Base-by-base conservation (phyloP, 176 grass and related monocot genomes). In the Rhynchospora tenuis region DNA sequence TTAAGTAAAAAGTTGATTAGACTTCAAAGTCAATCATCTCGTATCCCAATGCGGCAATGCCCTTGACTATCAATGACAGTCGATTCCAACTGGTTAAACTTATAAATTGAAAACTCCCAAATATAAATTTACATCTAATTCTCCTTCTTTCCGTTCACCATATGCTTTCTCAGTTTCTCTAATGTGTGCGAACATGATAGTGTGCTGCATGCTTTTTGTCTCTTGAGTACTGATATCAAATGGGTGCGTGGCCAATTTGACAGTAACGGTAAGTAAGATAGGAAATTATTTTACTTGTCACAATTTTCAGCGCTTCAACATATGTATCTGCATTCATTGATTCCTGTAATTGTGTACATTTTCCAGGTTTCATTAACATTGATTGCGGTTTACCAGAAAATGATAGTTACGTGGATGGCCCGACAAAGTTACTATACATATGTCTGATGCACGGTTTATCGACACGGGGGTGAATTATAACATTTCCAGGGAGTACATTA, bases 291-390 rank as follows among this genome's bases (percentile, higher is more conserved):
- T 44, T 54, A 76, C 43, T 55, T 78, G 19, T 52, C 50, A 48
- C 6, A n/a, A 0, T 79, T 33, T 22, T 27, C 50, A 27, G 29
- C 29, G 24, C 20, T 55, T 62, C 57, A 61, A 23, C 20, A 0
- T 7, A 15, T 31, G 29, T 9, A 57, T 56, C 55, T 27, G 16
- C 14, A 51, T 22, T 17, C 52, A 14, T 80, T 82, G 12, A 1
- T 58, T 52, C 62, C 65, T 79, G 9, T 23, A 61, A 79, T 42
- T 4, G 9, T 27, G 27, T 56, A 17, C 2, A 63, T 24, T 42
- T 80, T 83, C 8, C 79, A 92, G 90, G 87, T 71, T 94, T 91
- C 87, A 86, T 94, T n/a, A 91, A n/a, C 83, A 88, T 94, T 48
- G 89, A 89, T 80, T 90, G 91, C 3, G 91, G 91, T 14, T 43